Evolutionary conservation across 2,329 filamentous ascomycete genomes (phyloP).

Genomic region (Fusarium sp.): DNA sequence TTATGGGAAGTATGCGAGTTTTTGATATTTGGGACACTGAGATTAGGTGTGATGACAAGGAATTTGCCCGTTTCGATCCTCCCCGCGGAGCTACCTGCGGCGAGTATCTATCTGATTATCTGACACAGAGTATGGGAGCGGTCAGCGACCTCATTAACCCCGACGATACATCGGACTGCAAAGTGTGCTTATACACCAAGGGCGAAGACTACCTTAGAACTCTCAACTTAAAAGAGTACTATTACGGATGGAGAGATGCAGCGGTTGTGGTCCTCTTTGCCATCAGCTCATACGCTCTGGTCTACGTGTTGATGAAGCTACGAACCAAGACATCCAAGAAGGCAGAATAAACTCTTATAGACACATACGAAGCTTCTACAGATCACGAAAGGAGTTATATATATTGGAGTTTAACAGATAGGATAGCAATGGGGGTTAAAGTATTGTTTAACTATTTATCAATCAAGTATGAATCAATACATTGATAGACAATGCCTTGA

Average conservation of each 20-base stretch:
- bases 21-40: conserved; percentile 60
- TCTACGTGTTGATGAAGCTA: conserved; percentile 59
- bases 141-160: conserved; percentile 67
- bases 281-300: conserved; percentile 61
- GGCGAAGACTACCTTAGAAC: conserved; percentile 69
- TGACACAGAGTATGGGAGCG: conserved; percentile 45
- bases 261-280: conserved; percentile 67
- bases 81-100: conserved; percentile 63
- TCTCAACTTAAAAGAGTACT: conserved; percentile 68
- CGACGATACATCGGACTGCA: conserved; percentile 62
- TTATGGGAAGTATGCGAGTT: conserved; percentile 65
- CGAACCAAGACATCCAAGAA: conserved; percentile 60
- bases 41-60: conserved; percentile 57
- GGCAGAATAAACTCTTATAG: conserved; percentile 45
- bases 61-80: conserved; percentile 64
- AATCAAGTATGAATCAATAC: too few species aligned
- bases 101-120: conserved; percentile 65
- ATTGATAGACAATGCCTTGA: too few species aligned
- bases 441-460: too few species aligned
- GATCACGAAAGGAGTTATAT: too few species aligned
- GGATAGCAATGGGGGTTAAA: too few species aligned
- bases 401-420: too few species aligned
- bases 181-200: conserved; percentile 68
- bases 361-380: too few species aligned
- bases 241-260: conserved; percentile 73